Conservation (phyloP, 169 alveolate genomes). For the Babesia bovis region DNA sequence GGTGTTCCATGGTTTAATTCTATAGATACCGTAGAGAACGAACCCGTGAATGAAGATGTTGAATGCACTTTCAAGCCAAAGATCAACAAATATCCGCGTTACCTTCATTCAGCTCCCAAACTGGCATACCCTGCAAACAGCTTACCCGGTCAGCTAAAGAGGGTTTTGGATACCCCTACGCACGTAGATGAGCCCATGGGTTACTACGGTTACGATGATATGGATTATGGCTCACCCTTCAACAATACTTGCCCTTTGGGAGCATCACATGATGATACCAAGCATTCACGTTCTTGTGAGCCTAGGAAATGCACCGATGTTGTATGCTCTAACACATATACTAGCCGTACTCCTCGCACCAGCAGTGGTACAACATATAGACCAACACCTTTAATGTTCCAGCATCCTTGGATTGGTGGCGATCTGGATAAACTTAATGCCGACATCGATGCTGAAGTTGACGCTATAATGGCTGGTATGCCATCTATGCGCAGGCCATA, state of each 20-base stretch:
- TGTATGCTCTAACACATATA: not conserved
- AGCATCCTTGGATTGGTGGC: too few species aligned
- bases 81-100: slow-evolving; percentile 15
- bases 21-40: not conserved
- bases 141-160: not conserved
- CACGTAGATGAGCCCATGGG: not conserved
- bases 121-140: not conserved
- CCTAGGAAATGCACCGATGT: not conserved
- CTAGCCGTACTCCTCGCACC: not conserved
- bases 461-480: slow-evolving; percentile 6
- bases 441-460: slow-evolving; percentile 13
- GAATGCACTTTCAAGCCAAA: slow-evolving; percentile 34
- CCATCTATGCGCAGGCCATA: not conserved
- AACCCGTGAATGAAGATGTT: slow-evolving; percentile 8
- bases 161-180: slow-evolving; percentile 1
- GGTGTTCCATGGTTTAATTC: slow-evolving; percentile 15
- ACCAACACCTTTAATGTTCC: not conserved
- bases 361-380: not conserved
- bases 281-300: not conserved
- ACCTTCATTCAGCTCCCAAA: slow-evolving; percentile 6
- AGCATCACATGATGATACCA: not conserved
- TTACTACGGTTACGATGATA: not conserved
- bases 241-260: slow-evolving; percentile 18
- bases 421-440: not conserved
- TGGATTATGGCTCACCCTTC: slow-evolving; percentile 17